Conservation (phyloP, 2,329 filamentous ascomycete species). For the Sporothrix pseudoabietina region DNA sequence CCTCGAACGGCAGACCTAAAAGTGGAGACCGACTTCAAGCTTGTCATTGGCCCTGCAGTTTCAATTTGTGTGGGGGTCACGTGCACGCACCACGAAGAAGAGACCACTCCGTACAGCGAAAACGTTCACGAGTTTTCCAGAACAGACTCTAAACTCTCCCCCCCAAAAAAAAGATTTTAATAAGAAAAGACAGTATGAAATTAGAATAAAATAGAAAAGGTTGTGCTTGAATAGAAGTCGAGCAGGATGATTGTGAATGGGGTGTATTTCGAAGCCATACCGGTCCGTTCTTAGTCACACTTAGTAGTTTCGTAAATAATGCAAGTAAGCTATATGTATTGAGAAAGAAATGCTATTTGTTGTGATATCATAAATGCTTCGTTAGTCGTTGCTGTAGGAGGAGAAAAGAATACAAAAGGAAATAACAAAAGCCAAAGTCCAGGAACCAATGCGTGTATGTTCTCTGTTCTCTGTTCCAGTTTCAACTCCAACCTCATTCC, state of each 20-base stretch:
- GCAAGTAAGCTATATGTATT: neutral
- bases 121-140: too few relatives aligned
- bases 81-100: neutral
- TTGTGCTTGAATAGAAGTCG: too few relatives aligned
- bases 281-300: neutral
- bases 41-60: neutral
- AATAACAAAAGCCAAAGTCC: constrained; percentile 16
- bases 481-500: neutral
- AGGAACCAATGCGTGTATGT: neutral
- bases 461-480: neutral
- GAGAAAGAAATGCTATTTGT: constrained; percentile 1
- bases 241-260: too few relatives aligned
- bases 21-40: constrained; percentile 23
- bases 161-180: too few relatives aligned
- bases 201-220: too few relatives aligned
- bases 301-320: neutral
- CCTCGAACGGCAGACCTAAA: constrained; percentile 24
- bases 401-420: neutral
- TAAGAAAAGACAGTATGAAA: too few relatives aligned
- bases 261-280: neutral
- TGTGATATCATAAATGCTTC: neutral
- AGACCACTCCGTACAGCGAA: neutral
- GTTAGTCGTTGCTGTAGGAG: neutral
- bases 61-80: neutral
- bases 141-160: too few relatives aligned